Evolutionary conservation across 1,284 basidiomycete species (phyloP).

Genomic region (Apiotrichum sp.): DNA sequence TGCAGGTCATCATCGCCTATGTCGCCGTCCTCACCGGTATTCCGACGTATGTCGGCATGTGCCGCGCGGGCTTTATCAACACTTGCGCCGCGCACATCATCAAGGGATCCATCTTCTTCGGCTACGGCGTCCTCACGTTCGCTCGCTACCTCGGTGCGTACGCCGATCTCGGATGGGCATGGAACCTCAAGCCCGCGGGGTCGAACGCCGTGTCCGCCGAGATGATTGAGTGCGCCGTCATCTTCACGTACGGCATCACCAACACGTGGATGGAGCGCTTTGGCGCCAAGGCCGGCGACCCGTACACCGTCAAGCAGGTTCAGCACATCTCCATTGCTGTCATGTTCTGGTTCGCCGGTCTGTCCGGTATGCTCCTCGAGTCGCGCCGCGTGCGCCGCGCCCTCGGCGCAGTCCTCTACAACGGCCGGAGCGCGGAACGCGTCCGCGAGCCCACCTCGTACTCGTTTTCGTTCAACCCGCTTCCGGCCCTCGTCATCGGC

Average conservation of each 20-base stretch:
- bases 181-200: conserved; percentile 58
- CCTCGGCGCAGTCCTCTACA: conserved; percentile 25
- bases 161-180: conserved; percentile 87
- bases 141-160: conserved; percentile 86
- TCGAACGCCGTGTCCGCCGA: conserved; percentile 61
- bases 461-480: conserved; percentile 82
- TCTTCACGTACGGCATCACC: conserved; percentile 81
- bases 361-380: conserved; percentile 85
- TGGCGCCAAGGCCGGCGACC: conserved; percentile 70
- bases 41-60: conserved; percentile 36
- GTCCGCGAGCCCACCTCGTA: conserved; percentile 66
- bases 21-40: conserved; percentile 33
- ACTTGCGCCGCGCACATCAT: conserved; percentile 88
- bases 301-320: conserved; percentile 85
- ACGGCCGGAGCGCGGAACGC: conserved; percentile 11
- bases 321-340: conserved; percentile 90
- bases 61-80: conserved; percentile 57
- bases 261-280: conserved; percentile 98
- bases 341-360: conserved; percentile 87
- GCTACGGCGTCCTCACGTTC: conserved; percentile 82
- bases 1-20: conserved; percentile 37
- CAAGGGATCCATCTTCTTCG: conserved; percentile 88
- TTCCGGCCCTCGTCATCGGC: conserved; percentile 87
- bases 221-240: conserved; percentile 77
- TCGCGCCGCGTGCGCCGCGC: conserved; percentile 59